These are phyloP conservation scores for Nicotiana paniculata DNA, from an alignment of 257 asterid genomes.

Conservation along the genomic window DNA sequence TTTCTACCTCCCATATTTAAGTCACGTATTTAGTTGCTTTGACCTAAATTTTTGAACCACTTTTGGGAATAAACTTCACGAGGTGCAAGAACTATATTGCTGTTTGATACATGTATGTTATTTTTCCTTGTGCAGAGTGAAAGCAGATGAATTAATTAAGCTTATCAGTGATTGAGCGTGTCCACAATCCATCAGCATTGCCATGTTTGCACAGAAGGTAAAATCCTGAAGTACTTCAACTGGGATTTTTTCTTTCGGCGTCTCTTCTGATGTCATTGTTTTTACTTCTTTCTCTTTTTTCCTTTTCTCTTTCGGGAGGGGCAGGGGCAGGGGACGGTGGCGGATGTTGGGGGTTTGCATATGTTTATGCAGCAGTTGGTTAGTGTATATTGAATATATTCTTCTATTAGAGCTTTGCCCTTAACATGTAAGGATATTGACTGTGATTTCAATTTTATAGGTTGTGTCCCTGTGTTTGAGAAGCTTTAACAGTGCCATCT, in stretches of 20 bases:
- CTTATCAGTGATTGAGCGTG: conserved; percentile 38
- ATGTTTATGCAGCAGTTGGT: conserved; percentile 3
- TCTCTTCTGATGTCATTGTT: conserved; percentile 2
- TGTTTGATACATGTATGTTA: neutral
- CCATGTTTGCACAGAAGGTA: conserved; percentile 71
- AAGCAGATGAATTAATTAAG: conserved; percentile 40
- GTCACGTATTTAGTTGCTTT: neutral
- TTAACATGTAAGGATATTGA: conserved; percentile 10
- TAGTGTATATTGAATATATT: neutral
- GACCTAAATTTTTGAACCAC: neutral
- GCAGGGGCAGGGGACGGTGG: neutral
- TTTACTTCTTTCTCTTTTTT: neutral
- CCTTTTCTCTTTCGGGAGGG: neutral
- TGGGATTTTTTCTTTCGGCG: conserved; percentile 7
- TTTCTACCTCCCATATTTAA: neutral
- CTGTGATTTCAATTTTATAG: conserved; percentile 34
- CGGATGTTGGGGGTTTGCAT: neutral
- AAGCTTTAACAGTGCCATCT: conserved; percentile 34
- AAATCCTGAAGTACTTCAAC: conserved; percentile 6
- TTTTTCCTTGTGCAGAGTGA: conserved; percentile 40
- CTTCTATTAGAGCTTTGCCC: neutral
- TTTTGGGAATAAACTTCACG: neutral
- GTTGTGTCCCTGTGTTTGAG: conserved; percentile 53
- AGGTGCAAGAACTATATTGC: neutral
- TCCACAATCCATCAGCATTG: conserved; percentile 65